A percentile compares a stretch with the other conserved stretches of the same genome.
Conservation (phyloP, 2,329 filamentous ascomycete species). For the Fusarium sp. region DNA sequence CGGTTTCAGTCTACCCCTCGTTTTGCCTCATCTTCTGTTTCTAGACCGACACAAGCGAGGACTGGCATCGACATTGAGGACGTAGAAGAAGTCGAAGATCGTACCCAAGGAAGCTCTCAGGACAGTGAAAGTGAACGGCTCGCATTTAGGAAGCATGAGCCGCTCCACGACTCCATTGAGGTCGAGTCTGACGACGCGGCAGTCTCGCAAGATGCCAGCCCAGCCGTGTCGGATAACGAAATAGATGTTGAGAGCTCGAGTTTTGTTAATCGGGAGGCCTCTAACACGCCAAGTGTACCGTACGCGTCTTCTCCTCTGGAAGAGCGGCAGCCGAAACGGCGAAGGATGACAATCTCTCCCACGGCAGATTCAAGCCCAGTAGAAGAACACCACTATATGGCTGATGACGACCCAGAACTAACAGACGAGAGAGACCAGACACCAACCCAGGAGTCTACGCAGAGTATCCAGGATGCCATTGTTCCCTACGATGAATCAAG, state of each 20-base stretch:
- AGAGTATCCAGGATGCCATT: slow-evolving; percentile 25
- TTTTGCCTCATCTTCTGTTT: slow-evolving; percentile 53
- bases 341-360: slow-evolving; percentile 49
- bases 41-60: slow-evolving; percentile 47
- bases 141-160: slow-evolving; percentile 17
- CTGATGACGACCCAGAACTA: neutral
- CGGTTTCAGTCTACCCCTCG: slow-evolving; percentile 56
- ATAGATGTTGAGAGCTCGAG: slow-evolving; percentile 2
- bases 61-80: slow-evolving; percentile 51
- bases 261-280: slow-evolving; percentile 20
- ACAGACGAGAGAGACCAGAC: slow-evolving; percentile 7
- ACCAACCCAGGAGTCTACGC: slow-evolving; percentile 22
- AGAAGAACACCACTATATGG: neutral
- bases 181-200: slow-evolving; percentile 45
- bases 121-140: slow-evolving; percentile 12
- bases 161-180: slow-evolving; percentile 48
- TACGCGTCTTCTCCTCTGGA: slow-evolving; percentile 21
- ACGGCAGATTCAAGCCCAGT: slow-evolving; percentile 27
- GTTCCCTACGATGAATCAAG: slow-evolving; percentile 34
- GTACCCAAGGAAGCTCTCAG: slow-evolving; percentile 16
- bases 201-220: slow-evolving; percentile 27
- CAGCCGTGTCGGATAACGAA: slow-evolving; percentile 11
- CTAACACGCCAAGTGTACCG: slow-evolving; percentile 1
- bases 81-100: slow-evolving; percentile 49
- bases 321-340: slow-evolving; percentile 46